phyloP scores from a whole-genome alignment of 2,329 filamentous ascomycete species.

The Aspergillus viridinutans region DNA sequence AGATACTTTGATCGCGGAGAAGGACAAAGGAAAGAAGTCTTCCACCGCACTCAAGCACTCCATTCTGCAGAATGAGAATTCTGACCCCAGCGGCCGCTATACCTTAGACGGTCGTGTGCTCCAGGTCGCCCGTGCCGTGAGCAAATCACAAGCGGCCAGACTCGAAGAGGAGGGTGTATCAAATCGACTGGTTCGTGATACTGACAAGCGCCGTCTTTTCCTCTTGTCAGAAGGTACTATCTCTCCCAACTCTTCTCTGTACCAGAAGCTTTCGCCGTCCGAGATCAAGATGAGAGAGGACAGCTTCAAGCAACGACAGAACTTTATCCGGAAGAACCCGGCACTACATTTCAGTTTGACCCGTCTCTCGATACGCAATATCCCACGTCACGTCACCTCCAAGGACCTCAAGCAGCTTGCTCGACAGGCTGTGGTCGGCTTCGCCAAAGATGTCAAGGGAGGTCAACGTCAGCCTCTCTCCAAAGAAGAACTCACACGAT shows the following conservation, averaged over 20 bases:
- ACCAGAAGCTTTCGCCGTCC: slow-evolving; percentile 67
- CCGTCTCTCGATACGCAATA: slow-evolving; percentile 84
- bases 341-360: slow-evolving; percentile 84
- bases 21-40: slow-evolving; percentile 35
- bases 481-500: slow-evolving; percentile 81
- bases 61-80: slow-evolving; percentile 78
- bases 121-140: slow-evolving; percentile 78
- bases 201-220: slow-evolving; percentile 86
- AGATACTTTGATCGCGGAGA: slow-evolving; percentile 40
- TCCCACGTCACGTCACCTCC: slow-evolving; percentile 75
- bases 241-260: slow-evolving; percentile 69
- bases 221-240: slow-evolving; percentile 84
- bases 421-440: slow-evolving; percentile 87
- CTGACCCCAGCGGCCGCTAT: slow-evolving; percentile 78
- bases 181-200: slow-evolving; percentile 63
- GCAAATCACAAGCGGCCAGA: slow-evolving; percentile 71
- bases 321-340: slow-evolving; percentile 85
- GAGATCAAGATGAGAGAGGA: slow-evolving; percentile 87
- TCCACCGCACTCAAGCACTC: slow-evolving; percentile 64
- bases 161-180: slow-evolving; percentile 66
- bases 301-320: slow-evolving; percentile 81
- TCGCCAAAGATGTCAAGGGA: slow-evolving; percentile 81
- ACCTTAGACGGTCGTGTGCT: slow-evolving; percentile 86
- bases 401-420: slow-evolving; percentile 91
- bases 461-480: slow-evolving; percentile 73